A percentile compares a stretch with the other conserved stretches of the same genome.
Conservation (phyloP, 371 early-diverging fungal genomes). For the Mucor indicus region DNA sequence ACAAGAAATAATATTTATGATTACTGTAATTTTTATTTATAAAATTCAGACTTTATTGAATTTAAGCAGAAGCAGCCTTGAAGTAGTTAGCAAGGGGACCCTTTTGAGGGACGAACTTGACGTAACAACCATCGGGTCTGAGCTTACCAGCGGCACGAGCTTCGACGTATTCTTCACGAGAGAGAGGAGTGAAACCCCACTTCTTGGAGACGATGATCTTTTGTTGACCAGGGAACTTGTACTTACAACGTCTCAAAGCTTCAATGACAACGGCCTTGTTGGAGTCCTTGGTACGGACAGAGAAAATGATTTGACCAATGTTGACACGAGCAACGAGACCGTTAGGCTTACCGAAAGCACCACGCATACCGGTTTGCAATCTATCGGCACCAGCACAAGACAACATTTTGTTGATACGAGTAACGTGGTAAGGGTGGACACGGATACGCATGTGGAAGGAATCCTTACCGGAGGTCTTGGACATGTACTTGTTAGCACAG, state of each 20-base stretch:
- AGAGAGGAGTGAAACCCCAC: constrained; percentile 99
- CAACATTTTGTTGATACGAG: constrained; percentile 99
- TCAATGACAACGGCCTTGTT: constrained; percentile 96
- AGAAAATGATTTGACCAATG: constrained; percentile 98
- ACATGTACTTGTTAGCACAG: constrained; percentile 99
- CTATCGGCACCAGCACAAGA: constrained; percentile 99
- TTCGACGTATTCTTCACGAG: constrained; percentile 90
- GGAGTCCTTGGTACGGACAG: constrained; percentile 97
- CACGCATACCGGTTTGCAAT: constrained; percentile 99
- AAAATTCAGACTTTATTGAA: too few relatives aligned
- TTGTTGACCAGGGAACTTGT: constrained; percentile 99
- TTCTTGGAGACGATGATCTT: constrained; percentile 99
- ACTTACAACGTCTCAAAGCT: constrained; percentile 95
- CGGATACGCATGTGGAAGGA: constrained; percentile 99
- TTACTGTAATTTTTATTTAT: too few relatives aligned
- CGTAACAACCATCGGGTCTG: constrained; percentile 95
- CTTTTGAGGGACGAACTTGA: constrained; percentile 93
- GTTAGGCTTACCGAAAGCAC: constrained; percentile 99
- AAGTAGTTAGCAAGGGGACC: constrained; percentile 79
- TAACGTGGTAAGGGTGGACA: constrained; percentile 99
- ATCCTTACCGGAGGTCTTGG: constrained; percentile 98
- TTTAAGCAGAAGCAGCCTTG: constrained; percentile 33
- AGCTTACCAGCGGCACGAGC: constrained; percentile 79
- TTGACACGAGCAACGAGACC: constrained; percentile 99
- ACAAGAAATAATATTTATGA: too few relatives aligned